Conservation (phyloP, 2,329 filamentous ascomycete species). For the Hirsutella thompsonii region DNA sequence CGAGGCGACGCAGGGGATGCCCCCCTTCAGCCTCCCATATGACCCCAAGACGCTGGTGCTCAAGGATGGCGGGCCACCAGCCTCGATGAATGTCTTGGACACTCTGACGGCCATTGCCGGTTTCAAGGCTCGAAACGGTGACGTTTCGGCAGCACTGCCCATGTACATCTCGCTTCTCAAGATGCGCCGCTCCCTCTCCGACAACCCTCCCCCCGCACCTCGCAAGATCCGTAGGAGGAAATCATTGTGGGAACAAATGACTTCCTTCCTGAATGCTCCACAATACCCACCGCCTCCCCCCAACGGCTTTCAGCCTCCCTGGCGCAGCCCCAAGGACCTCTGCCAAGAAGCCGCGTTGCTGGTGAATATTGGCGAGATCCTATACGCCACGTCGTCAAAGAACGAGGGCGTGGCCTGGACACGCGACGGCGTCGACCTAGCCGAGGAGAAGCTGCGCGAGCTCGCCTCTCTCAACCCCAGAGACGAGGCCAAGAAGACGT, state of each 20-base stretch:
- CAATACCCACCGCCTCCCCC: slow-evolving; percentile 58
- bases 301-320: slow-evolving; percentile 55
- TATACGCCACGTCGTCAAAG: slow-evolving; percentile 51
- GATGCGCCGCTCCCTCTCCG: slow-evolving; percentile 51
- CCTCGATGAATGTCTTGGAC: slow-evolving; percentile 63
- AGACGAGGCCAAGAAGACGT: slow-evolving; percentile 35
- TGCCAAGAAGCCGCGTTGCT: slow-evolving; percentile 82
- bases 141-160: slow-evolving; percentile 59
- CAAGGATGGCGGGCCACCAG: slow-evolving; percentile 40
- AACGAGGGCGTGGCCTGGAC: slow-evolving; percentile 81
- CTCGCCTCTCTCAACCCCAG: slow-evolving; percentile 17
- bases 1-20: slow-evolving; percentile 50
- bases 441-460: slow-evolving; percentile 52
- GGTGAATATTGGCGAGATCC: slow-evolving; percentile 86
- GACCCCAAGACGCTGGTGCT: slow-evolving; percentile 51
- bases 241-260: slow-evolving; percentile 9
- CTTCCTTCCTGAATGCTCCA: slow-evolving; percentile 27
- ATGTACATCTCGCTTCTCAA: slow-evolving; percentile 77
- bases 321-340: slow-evolving; percentile 48
- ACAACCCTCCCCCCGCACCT: slow-evolving; percentile 14
- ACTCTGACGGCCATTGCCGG: slow-evolving; percentile 67
- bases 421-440: slow-evolving; percentile 69
- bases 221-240: slow-evolving; percentile 4
- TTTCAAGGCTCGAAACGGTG: slow-evolving; percentile 58
- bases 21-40: slow-evolving; percentile 28